A percentile compares a stretch with the other conserved stretches of the same genome.
phyloP scores from a whole-genome alignment of 768 basidiomycete species.

The Epithele typhae region DNA sequence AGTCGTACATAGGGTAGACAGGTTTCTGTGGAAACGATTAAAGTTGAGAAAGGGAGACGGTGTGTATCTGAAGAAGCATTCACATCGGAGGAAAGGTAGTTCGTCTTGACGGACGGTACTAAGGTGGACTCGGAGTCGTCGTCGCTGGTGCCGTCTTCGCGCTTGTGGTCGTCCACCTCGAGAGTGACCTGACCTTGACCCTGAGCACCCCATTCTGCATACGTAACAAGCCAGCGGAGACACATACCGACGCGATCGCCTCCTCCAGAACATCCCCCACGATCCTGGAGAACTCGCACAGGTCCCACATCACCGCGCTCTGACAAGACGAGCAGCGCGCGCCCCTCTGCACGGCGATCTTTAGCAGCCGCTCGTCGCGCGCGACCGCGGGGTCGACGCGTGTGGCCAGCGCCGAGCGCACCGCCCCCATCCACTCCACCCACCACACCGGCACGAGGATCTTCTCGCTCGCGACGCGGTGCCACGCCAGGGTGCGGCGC shows the following conservation, averaged over 20 bases:
- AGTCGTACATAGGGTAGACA: slow-evolving; percentile 1
- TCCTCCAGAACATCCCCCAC: slow-evolving; percentile 3
- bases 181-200: background rate
- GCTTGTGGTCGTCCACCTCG: background rate
- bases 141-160: too few relatives aligned
- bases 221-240: background rate
- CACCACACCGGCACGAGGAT: slow-evolving; percentile 1
- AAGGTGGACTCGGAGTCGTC: background rate
- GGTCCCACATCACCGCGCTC: background rate
- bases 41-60: background rate
- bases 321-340: slow-evolving; percentile 1
- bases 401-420: background rate
- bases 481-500: background rate
- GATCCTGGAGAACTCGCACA: slow-evolving; percentile 3
- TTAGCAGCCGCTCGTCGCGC: background rate
- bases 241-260: slow-evolving; percentile 1
- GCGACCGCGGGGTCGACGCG: background rate
- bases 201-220: background rate
- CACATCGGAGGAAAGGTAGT: slow-evolving; percentile 1
- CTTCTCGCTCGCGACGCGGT: background rate
- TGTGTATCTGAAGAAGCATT: background rate
- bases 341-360: background rate
- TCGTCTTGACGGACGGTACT: background rate
- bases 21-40: background rate
- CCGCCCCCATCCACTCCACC: slow-evolving; percentile 5